A percentile compares a stretch with the other conserved stretches of the same genome.
These are phyloP conservation scores for Fraxinus excelsior DNA, from an alignment of 257 asterid genomes.

Conservation along the genomic window DNA sequence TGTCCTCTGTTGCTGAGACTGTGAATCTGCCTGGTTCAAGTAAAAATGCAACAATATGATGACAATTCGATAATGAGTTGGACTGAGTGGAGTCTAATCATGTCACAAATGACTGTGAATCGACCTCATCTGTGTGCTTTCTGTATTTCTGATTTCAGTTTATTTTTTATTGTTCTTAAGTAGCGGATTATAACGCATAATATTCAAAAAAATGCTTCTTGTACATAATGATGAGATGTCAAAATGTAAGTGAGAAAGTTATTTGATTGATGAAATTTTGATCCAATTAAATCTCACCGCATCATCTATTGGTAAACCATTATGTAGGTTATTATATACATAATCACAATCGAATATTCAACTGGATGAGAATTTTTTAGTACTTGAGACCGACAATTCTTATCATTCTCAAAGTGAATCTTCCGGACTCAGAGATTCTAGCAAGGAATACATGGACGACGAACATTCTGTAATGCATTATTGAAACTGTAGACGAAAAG, in stretches of 20 bases:
- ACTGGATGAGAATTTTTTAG: slow-evolving; percentile 14
- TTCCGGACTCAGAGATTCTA: slow-evolving; percentile 47
- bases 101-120: too few species aligned
- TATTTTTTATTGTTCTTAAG: neutral
- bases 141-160: neutral
- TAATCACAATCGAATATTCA: too few species aligned
- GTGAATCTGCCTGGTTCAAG: neutral
- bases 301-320: too few species aligned
- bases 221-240: too few species aligned
- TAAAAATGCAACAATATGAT: too few species aligned
- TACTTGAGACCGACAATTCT: slow-evolving; percentile 11
- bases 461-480: slow-evolving; percentile 20
- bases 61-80: neutral
- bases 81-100: slow-evolving; percentile 1
- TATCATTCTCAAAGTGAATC: slow-evolving; percentile 39
- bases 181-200: neutral
- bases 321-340: too few species aligned
- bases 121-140: neutral
- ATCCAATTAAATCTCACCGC: too few species aligned
- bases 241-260: too few species aligned
- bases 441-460: slow-evolving; percentile 23
- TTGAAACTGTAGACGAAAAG: neutral
- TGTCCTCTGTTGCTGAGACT: slow-evolving; percentile 1
- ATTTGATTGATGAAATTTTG: too few species aligned
- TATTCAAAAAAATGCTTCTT: neutral